Percentiles rank a stretch among this genome's conserved stretches.
Conservation (phyloP, 73 alveolate species). For the Paramecium primaurelia region DNA sequence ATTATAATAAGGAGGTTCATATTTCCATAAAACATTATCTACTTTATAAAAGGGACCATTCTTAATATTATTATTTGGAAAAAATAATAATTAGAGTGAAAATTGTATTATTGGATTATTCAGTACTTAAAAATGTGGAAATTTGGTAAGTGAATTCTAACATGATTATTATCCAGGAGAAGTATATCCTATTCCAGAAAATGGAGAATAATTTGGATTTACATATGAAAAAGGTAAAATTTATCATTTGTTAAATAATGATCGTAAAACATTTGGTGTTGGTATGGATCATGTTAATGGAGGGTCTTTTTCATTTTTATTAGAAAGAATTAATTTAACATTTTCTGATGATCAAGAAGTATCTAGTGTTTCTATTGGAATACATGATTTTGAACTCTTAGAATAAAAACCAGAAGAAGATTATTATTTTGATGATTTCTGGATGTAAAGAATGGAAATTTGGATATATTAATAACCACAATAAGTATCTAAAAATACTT, state of each 20-base stretch:
- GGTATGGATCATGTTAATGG: slow-evolving; percentile 28
- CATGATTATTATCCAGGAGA: slow-evolving; percentile 43
- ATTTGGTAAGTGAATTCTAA: neutral
- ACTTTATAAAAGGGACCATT: slow-evolving; percentile 8
- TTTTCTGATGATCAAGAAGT: slow-evolving; percentile 15
- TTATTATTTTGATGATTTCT: slow-evolving; percentile 47
- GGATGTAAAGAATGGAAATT: slow-evolving; percentile 39
- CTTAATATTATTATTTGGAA: neutral
- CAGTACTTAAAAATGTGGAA: slow-evolving; percentile 9
- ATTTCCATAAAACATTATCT: neutral
- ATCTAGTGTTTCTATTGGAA: neutral
- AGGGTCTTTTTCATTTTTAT: slow-evolving; percentile 14
- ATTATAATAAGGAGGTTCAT: neutral
- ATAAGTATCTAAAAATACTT: neutral
- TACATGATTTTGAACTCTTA: slow-evolving; percentile 7
- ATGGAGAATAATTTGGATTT: slow-evolving; percentile 41
- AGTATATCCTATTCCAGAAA: slow-evolving; percentile 28
- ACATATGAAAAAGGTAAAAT: slow-evolving; percentile 4
- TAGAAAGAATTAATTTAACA: slow-evolving; percentile 33
- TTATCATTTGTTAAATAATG: slow-evolving; percentile 28
- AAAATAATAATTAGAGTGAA: neutral
- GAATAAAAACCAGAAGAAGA: slow-evolving; percentile 43
- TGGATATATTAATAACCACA: neutral
- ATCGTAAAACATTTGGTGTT: slow-evolving; percentile 25
- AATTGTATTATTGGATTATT: slow-evolving; percentile 44